Percentiles rank a stretch among this genome's conserved stretches.
Evolutionary conservation across 2,329 filamentous ascomycete genomes (phyloP).

Genomic region (Pyrenophora seminiperda): DNA sequence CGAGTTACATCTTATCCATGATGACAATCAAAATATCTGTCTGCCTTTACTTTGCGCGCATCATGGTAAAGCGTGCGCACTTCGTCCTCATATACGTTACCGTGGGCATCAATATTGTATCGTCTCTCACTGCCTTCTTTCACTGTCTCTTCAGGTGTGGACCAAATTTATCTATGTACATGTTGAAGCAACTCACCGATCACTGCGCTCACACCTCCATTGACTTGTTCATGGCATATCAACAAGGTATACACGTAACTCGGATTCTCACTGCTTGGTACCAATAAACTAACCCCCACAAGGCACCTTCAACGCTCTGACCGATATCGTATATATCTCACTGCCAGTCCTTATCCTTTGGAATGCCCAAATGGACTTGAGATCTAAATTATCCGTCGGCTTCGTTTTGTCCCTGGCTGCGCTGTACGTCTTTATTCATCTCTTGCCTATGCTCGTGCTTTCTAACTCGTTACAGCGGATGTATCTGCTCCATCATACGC

Average conservation of each 20-base stretch:
- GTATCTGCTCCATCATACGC: conserved; percentile 60
- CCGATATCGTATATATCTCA: conserved; percentile 39
- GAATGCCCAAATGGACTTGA: conserved; percentile 60
- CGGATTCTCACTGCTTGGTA: no score
- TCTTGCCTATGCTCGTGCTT: neutral
- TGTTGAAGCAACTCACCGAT: conserved; percentile 40
- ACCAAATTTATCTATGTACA: conserved; percentile 33
- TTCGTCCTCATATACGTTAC: conserved; percentile 41
- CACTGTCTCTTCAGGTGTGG: conserved; percentile 59
- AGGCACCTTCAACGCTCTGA: conserved; percentile 39
- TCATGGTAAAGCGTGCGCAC: conserved; percentile 51
- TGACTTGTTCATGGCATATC: conserved; percentile 60
- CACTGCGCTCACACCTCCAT: conserved; percentile 52
- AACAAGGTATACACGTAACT: conserved; percentile 22
- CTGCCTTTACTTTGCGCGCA: conserved; percentile 53
- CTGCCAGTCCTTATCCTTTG: conserved; percentile 57
- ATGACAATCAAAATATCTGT: conserved; percentile 53
- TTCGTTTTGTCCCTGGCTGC: conserved; percentile 58
- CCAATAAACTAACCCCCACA: neutral
- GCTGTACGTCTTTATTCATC: conserved; percentile 25
- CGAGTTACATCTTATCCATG: conserved; percentile 49
- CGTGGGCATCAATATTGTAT: conserved; percentile 47
- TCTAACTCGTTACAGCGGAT: conserved; percentile 51
- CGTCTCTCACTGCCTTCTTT: conserved; percentile 53
- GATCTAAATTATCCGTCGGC: conserved; percentile 59